Evolutionary conservation across 108 stramenopile species (phyloP).

Genomic region (Pseudonitzschia pungens): DNA sequence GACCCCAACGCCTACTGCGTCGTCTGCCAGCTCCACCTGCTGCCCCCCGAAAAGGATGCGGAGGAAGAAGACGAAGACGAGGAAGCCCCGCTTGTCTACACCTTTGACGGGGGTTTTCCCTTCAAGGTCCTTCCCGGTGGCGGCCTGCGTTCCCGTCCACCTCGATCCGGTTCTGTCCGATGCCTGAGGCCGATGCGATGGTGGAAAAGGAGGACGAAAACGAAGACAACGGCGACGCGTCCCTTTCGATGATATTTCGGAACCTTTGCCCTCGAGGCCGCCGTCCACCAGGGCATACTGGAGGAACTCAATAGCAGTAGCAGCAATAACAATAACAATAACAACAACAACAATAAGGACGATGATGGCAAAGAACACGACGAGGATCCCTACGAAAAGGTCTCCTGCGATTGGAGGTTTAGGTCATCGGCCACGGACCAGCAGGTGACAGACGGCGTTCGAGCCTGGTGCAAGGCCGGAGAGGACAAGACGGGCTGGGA

Average conservation of each 20-base stretch:
- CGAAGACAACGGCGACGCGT: not conserved
- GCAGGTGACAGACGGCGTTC: not conserved
- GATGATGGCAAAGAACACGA: no score
- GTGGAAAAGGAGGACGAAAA: not conserved
- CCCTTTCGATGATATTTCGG: not conserved
- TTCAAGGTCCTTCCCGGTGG: not conserved
- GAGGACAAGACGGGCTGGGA: conserved; percentile 15
- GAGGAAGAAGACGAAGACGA: not conserved
- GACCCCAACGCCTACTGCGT: not conserved
- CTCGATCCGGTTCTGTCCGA: not conserved
- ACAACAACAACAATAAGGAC: not conserved
- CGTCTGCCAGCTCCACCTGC: not conserved
- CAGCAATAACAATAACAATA: not conserved
- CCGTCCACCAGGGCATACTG: not conserved
- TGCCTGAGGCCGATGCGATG: not conserved
- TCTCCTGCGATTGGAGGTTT: not conserved
- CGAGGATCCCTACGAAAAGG: not conserved
- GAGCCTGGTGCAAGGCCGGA: conserved; percentile 13
- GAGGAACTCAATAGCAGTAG: not conserved
- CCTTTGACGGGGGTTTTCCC: not conserved
- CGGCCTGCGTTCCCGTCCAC: not conserved
- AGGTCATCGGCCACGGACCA: not conserved
- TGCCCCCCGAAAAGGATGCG: not conserved
- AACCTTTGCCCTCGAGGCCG: not conserved
- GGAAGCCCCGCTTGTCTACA: not conserved